Base-by-base conservation (phyloP, 1,284 basidiomycete genomes). In the Ceratobasidium sp. region DNA sequence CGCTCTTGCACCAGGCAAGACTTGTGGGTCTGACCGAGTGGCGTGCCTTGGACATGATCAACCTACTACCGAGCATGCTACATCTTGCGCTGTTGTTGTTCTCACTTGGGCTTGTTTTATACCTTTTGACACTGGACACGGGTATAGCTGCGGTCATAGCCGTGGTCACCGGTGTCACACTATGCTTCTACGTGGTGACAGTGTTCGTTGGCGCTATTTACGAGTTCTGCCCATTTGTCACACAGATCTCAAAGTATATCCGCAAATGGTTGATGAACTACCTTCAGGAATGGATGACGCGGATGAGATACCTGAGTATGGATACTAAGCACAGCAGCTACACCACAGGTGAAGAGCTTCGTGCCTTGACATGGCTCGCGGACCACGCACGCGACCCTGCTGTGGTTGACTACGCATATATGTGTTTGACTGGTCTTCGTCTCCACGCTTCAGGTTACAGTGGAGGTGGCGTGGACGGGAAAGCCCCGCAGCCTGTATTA, bases 241-340 rank as follows among this genome's bases (percentile, higher is more conserved):
- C 59, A 24, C 44, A 66, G 33, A 33, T 66, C 7, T 66, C 71
- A 27, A 24, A 14, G n/a, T 73, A 73, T 36, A 19, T 63, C n/a
- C 31, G 48, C 5, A 24, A 11, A 2, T 1, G 7, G 31, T 24
- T 54, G n/a, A 33, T 6, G 14, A 31, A 7, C 36, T 41, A 41
- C 36, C 6, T 11, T 5, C 4, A 41, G 15, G 29, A n/a, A 7
- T 29, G 24, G 44, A 31, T n/a, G 29, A 31, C 6, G 11, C 15
- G 14, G 17, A 51, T 5, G 6, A 7, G 50, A 19, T 17, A 24
- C 19, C 19, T 51, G 50, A 17, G 36, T 41, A 41, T 11, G 11
- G 36, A 41, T 5, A 11, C 24, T 29, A 33, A 24, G 17, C 24
- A 19, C 19, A 19, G 41, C 50, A 50, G 6, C n/a, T 29, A 51